Percentiles rank a stretch among this genome's conserved stretches.
Conservation (phyloP, 208 protist genomes). For the Herpetomonas samuelpessoai region DNA sequence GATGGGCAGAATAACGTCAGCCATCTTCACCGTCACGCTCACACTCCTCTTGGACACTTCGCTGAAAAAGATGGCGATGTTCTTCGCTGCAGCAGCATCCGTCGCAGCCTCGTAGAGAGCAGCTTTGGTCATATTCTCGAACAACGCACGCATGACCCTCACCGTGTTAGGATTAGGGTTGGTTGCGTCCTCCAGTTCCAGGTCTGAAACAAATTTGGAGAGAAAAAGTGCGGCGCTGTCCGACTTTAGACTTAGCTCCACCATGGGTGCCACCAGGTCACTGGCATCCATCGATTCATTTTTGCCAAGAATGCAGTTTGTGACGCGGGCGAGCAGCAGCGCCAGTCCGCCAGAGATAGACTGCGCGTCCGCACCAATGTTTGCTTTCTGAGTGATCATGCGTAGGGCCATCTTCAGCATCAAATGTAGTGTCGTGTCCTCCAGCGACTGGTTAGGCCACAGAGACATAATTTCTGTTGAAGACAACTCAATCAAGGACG, state of each 20-base stretch:
- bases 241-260: conserved; percentile 77
- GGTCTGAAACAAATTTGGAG: conserved; percentile 67
- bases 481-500: conserved; percentile 72
- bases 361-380: conserved; percentile 71
- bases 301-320: conserved; percentile 39
- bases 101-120: conserved; percentile 56
- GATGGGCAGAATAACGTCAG: conserved; percentile 48
- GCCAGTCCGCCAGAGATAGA: conserved; percentile 65
- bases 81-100: conserved; percentile 63
- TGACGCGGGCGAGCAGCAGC: conserved; percentile 64
- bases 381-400: conserved; percentile 86
- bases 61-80: conserved; percentile 71
- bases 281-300: conserved; percentile 29
- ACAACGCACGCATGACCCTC: conserved; percentile 46
- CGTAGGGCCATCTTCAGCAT: conserved; percentile 66
- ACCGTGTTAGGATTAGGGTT: conserved; percentile 12
- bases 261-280: conserved; percentile 68
- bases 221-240: conserved; percentile 73
- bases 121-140: conserved; percentile 60
- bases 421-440: conserved; percentile 60
- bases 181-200: conserved; percentile 54
- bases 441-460: conserved; percentile 51
- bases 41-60: conserved; percentile 78
- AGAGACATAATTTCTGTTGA: conserved; percentile 56
- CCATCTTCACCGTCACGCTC: conserved; percentile 68